These are phyloP conservation scores for Triticum dicoccoides DNA, from an alignment of 176 grass and related monocot species.

Conservation along the genomic window DNA sequence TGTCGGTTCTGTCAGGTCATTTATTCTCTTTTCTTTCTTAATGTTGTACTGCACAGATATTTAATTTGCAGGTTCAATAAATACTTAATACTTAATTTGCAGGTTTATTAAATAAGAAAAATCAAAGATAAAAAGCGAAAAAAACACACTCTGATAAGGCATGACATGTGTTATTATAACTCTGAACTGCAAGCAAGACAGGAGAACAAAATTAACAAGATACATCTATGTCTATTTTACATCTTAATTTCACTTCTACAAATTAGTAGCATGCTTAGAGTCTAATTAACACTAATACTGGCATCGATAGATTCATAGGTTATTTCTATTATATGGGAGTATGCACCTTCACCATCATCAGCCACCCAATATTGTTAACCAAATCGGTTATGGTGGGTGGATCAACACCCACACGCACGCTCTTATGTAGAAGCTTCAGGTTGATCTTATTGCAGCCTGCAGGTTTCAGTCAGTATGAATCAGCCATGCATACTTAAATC, in stretches of 20 bases:
- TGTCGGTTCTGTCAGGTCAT: not conserved
- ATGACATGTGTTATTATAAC: not conserved
- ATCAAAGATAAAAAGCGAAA: not conserved
- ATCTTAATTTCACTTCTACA: not conserved
- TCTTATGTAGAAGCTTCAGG: slow-evolving; percentile 30
- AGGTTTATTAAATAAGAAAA: not conserved
- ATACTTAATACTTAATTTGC: not conserved
- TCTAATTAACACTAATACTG: not conserved
- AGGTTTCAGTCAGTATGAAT: slow-evolving; percentile 30
- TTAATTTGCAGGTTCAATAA: not conserved
- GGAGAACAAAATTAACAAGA: not conserved
- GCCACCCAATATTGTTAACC: slow-evolving; percentile 52
- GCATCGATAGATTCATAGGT: not conserved
- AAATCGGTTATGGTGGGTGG: slow-evolving; percentile 53
- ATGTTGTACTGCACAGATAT: not conserved
- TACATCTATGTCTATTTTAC: not conserved
- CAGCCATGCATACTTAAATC: slow-evolving; percentile 10
- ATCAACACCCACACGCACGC: not conserved
- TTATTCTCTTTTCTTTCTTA: not conserved
- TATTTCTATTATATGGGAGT: not conserved
- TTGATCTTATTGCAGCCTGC: not conserved
- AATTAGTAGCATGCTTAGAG: not conserved
- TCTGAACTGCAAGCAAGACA: slow-evolving; percentile 12
- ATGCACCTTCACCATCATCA: slow-evolving; percentile 4
- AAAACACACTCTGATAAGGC: not conserved